phyloP scores from a whole-genome alignment of 768 basidiomycete genomes.

The Naematelia aurantialba region DNA sequence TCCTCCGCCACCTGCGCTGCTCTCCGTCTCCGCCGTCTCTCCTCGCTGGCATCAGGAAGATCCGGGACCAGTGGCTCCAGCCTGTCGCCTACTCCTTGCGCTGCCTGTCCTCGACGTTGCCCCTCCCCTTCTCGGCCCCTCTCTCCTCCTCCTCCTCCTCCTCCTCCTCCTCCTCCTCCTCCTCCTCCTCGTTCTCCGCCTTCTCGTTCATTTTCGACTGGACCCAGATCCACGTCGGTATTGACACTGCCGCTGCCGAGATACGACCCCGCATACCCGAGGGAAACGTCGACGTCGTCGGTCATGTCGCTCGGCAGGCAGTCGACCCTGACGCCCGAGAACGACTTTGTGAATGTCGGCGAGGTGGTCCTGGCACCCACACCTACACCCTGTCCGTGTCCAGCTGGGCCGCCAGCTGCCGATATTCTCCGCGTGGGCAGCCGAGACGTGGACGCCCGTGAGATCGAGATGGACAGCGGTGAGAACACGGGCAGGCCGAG shows the following conservation, averaged over 20 bases:
- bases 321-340: conserved; percentile 9
- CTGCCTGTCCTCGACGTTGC: conserved; percentile 2
- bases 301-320: conserved; percentile 16
- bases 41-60: not conserved
- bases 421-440: too few species aligned
- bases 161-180: too few species aligned
- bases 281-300: conserved; percentile 11
- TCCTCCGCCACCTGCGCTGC: not conserved
- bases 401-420: too few species aligned
- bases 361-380: too few species aligned
- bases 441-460: too few species aligned
- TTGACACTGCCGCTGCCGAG: too few species aligned
- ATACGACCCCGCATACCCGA: too few species aligned
- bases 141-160: conserved; percentile 6
- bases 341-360: conserved; percentile 14
- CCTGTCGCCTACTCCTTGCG: not conserved
- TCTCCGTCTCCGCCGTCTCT: not conserved
- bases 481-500: too few species aligned
- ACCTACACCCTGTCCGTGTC: too few species aligned
- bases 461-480: too few species aligned
- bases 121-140: not conserved
- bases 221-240: too few species aligned
- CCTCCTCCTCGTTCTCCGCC: too few species aligned
- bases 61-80: not conserved
- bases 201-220: not conserved